A percentile compares a stretch with the other conserved stretches of the same genome.
Evolutionary conservation across 495 filamentous ascomycete genomes (phyloP).

Genomic region (Penicillium ochrochloron): DNA sequence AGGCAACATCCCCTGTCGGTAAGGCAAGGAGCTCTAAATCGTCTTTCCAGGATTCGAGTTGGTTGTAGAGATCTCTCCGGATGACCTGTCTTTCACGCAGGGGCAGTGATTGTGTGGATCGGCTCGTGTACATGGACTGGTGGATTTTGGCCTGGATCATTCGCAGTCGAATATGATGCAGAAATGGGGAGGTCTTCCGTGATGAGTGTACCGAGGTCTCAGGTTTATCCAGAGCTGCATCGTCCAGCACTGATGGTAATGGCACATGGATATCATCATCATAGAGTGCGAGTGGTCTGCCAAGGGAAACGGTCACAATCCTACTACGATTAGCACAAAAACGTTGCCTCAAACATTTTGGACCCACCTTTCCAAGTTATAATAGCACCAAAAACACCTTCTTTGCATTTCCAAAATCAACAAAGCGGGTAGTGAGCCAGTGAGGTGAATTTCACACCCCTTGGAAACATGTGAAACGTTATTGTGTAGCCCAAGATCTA

Average conservation of each 20-base stretch:
- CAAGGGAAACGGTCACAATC: neutral
- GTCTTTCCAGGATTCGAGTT: neutral
- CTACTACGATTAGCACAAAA: neutral
- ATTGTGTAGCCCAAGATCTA: neutral
- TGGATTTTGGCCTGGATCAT: neutral
- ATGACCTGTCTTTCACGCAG: neutral
- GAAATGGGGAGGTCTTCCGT: neutral
- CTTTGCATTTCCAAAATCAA: neutral
- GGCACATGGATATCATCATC: neutral
- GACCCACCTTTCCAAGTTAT: neutral
- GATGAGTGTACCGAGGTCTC: neutral
- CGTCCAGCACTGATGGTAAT: neutral
- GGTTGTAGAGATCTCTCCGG: neutral
- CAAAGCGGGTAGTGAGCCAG: neutral
- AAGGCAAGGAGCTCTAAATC: neutral
- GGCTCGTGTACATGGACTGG: neutral
- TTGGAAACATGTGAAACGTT: neutral
- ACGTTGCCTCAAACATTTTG: neutral
- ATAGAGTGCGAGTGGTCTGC: neutral
- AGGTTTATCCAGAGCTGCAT: neutral
- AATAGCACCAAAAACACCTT: neutral
- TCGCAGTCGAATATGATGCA: neutral
- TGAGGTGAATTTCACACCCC: neutral
- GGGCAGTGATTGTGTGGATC: neutral
- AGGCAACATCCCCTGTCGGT: neutral